A percentile compares a stretch with the other conserved stretches of the same genome.
Evolutionary conservation across 768 basidiomycete genomes (phyloP).

Genomic region (Tephrocybe sp.): DNA sequence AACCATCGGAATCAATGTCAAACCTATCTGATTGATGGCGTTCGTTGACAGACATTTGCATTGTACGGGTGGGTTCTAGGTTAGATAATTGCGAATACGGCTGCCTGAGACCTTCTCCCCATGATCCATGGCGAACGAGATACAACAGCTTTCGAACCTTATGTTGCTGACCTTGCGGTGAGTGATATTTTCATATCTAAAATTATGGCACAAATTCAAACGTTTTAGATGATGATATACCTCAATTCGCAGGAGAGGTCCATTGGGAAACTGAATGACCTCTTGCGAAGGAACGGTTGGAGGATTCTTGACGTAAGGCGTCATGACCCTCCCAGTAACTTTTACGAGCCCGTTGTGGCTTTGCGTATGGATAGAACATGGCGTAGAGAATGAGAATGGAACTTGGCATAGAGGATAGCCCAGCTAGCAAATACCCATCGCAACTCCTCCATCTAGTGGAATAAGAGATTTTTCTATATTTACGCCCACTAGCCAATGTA

Average conservation of each 20-base stretch:
- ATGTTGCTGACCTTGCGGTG: constrained; percentile 7
- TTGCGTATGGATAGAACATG: background rate
- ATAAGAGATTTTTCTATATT: no score
- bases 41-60: background rate
- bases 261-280: constrained; percentile 3
- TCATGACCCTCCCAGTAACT: constrained; percentile 6
- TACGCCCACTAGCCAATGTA: no score
- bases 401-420: no score
- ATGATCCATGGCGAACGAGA: constrained; percentile 12
- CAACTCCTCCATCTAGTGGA: no score
- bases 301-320: constrained; percentile 4
- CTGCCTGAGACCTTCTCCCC: no score
- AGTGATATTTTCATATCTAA: background rate
- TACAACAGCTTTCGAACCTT: constrained; percentile 18
- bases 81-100: no score
- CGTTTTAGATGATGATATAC: constrained; percentile 12
- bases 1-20: no score
- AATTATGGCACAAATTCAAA: background rate
- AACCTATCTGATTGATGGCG: background rate
- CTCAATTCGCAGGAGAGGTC: constrained; percentile 12
- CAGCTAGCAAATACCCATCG: no score
- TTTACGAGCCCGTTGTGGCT: constrained; percentile 10
- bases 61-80: background rate
- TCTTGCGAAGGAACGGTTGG: constrained; percentile 11
- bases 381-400: no score